Conservation (phyloP, 768 basidiomycete species). For the Pulveroboletus ravenelii region DNA sequence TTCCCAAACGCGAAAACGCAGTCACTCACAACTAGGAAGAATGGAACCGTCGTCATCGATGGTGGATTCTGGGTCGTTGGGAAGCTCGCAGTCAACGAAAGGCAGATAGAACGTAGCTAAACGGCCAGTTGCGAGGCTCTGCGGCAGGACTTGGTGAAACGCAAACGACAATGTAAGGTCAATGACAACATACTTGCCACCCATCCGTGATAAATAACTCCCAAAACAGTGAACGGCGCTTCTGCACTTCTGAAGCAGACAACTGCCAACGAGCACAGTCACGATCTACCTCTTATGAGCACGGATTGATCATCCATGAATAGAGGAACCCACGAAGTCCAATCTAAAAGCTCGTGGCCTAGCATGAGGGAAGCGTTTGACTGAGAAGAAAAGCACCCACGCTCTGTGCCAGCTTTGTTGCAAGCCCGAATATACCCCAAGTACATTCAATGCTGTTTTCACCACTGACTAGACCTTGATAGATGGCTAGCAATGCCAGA, state of each 20-base stretch:
- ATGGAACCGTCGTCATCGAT: slow-evolving; percentile 55
- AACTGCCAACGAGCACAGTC: slow-evolving; percentile 71
- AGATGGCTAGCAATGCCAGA: slow-evolving; percentile 63
- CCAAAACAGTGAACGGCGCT: slow-evolving; percentile 68
- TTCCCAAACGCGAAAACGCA: background rate
- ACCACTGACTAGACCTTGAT: slow-evolving; percentile 59
- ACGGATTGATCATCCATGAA: background rate
- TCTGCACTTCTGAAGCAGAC: slow-evolving; percentile 58
- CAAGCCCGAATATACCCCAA: slow-evolving; percentile 62
- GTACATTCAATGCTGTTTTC: slow-evolving; percentile 69
- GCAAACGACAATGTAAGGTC: background rate
- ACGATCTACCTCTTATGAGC: slow-evolving; percentile 47
- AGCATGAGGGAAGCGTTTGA: slow-evolving; percentile 1
- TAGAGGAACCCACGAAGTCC: slow-evolving; percentile 53
- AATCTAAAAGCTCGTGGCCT: slow-evolving; percentile 37
- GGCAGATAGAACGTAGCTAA: slow-evolving; percentile 65
- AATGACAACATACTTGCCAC: slow-evolving; percentile 53
- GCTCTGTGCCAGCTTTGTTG: slow-evolving; percentile 64
- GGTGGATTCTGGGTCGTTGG: slow-evolving; percentile 54
- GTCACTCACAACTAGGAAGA: slow-evolving; percentile 53
- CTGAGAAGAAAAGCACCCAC: slow-evolving; percentile 36
- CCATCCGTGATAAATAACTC: slow-evolving; percentile 70
- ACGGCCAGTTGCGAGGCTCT: slow-evolving; percentile 70
- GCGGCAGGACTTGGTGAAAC: background rate
- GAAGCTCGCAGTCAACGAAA: slow-evolving; percentile 69